Percentiles rank a stretch among this genome's conserved stretches.
Conservation (phyloP, 257 asterid species). For the Scutellaria minor region DNA sequence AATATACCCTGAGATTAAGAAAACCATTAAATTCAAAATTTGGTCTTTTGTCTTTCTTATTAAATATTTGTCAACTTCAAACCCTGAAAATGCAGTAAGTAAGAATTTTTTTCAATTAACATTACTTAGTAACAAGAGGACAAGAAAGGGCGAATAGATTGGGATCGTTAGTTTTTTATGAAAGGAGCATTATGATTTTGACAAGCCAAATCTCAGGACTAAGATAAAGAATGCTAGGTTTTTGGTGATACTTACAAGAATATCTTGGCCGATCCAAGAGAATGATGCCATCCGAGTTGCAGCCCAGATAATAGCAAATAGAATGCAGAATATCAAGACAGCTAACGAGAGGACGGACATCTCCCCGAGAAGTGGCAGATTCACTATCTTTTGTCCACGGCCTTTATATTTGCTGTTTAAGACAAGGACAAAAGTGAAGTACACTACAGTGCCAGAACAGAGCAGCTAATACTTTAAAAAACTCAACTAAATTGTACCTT, state of each 20-base stretch:
- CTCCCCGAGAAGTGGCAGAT: conserved; percentile 75
- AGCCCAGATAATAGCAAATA: conserved; percentile 78
- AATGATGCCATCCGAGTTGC: conserved; percentile 67
- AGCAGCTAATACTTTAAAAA: not conserved
- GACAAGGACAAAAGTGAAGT: conserved; percentile 29
- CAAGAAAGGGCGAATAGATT: conserved; percentile 5
- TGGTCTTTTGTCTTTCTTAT: conserved; percentile 18
- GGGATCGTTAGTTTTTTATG: not conserved
- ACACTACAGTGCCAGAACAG: conserved; percentile 28
- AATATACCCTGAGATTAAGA: conserved; percentile 73
- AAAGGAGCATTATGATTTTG: not conserved
- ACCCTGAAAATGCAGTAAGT: conserved; percentile 18
- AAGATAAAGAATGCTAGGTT: conserved; percentile 15
- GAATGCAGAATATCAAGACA: conserved; percentile 58
- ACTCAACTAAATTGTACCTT: conserved; percentile 52
- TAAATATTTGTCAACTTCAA: not conserved
- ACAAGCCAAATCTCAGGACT: not conserved
- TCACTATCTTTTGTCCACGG: conserved; percentile 59
- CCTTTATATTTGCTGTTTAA: conserved; percentile 65
- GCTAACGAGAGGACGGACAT: conserved; percentile 62
- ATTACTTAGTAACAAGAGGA: not conserved
- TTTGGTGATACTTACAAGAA: conserved; percentile 63
- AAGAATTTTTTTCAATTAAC: not conserved
- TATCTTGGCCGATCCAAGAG: conserved; percentile 95
- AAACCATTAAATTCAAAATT: conserved; percentile 27